phyloP scores from a whole-genome alignment of 371 early-diverging fungal genomes.

The Mucor saturninus region DNA sequence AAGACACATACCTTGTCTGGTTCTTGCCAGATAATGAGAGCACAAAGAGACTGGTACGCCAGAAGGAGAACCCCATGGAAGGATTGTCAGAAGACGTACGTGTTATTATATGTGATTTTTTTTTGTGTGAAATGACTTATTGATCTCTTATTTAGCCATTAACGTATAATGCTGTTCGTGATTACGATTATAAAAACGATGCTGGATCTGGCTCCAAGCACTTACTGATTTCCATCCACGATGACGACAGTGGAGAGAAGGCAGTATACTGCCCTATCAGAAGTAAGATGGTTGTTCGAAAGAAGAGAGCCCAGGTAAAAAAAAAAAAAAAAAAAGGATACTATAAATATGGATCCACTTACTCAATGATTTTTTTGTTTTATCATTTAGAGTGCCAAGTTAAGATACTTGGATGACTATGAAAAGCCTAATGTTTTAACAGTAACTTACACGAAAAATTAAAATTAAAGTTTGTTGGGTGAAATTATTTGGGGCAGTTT shows the following conservation, averaged over 20 bases:
- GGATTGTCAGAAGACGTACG: slow-evolving; percentile 27
- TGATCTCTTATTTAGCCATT: slow-evolving; percentile 25
- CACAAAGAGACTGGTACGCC: slow-evolving; percentile 36
- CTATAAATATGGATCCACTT: neutral
- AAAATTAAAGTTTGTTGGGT: slow-evolving; percentile 9
- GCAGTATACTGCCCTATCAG: slow-evolving; percentile 38
- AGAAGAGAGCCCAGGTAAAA: slow-evolving; percentile 52
- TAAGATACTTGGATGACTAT: slow-evolving; percentile 37
- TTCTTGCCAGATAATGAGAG: slow-evolving; percentile 51
- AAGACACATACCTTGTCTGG: slow-evolving; percentile 54
- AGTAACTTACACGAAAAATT: slow-evolving; percentile 30
- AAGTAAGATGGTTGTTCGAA: slow-evolving; percentile 45
- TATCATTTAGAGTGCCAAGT: slow-evolving; percentile 27
- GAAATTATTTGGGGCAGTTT: too few relatives aligned
- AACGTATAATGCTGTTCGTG: slow-evolving; percentile 43
- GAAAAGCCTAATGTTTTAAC: slow-evolving; percentile 45
- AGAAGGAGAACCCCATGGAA: slow-evolving; percentile 33
- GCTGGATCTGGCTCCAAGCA: slow-evolving; percentile 32
- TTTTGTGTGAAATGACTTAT: neutral
- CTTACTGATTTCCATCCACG: slow-evolving; percentile 33
- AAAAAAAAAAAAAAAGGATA: neutral
- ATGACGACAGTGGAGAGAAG: slow-evolving; percentile 29
- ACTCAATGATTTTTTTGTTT: neutral
- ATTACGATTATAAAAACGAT: slow-evolving; percentile 49
- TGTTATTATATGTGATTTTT: neutral